Evolutionary conservation across 345 rosid genomes (phyloP), one percentile per base, ranked within the genome.

Genomic region (Eucalyptus pauciflora): DNA sequence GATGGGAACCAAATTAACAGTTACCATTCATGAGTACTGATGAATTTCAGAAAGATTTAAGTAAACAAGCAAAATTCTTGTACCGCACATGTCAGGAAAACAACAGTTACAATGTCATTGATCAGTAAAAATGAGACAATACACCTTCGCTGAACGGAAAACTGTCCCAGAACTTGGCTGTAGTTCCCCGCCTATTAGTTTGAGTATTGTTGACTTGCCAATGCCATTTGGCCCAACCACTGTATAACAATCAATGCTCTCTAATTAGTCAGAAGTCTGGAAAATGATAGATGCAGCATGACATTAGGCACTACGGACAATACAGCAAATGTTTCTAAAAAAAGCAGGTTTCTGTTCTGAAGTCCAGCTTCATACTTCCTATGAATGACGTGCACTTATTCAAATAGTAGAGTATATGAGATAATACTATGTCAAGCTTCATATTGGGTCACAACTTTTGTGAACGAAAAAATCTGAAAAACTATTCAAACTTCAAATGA

Each of bases 171-270:
- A 98, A 94, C 92, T 97, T 83, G 99, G 99, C 90, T 98, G 99
- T 81, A 98, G 93, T 67, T 98, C 99, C 86, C 99, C 99, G 13
- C 98, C 94, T 88, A 97, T 98, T 88, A 98, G 94, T 94, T 98
- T 98, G 88, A 98, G 99, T 89, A 98, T 98, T 64, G 99, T 98
- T 90, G 99, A 97, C 92, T 98, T 98, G 88, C 99, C 99, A 91
- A 98, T 98, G 86, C 99, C 99, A 94, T 98, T 98, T 89, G 99
- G 95, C 87, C 99, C 99, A 85, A 98, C 99, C 99, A 98, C 99
- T 98, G 94, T 89, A 93, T 52, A 90, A 87, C 71, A 51, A 67
- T 88, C 52, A 71, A 43, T 6, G 3, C 15, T 76, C 15, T 76
- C 45, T 76, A 76, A 41, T 76, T 41, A 76, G 27, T 76, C 83